Evolutionary conservation across 768 basidiomycete genomes (phyloP).

Genomic region (Thelephora aurantiotincta): DNA sequence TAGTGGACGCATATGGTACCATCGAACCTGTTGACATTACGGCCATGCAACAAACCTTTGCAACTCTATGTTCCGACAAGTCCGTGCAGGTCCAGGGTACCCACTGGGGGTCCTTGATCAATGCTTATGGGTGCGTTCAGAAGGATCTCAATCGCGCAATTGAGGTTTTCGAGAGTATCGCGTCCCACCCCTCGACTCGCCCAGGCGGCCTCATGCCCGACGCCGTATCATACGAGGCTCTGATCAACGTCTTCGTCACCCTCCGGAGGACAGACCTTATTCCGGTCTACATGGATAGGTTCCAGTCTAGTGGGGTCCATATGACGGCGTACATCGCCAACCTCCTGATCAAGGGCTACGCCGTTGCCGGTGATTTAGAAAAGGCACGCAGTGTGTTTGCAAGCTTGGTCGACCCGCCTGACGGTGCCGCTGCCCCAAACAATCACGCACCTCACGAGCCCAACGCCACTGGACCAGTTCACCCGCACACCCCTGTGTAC

Average conservation of each 20-base stretch:
- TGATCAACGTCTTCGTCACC: constrained; percentile 76
- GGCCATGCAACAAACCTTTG: constrained; percentile 61
- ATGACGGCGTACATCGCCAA: constrained; percentile 96
- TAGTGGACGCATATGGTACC: constrained; percentile 79
- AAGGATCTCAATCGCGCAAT: constrained; percentile 71
- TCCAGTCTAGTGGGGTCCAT: constrained; percentile 51
- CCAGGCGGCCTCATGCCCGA: constrained; percentile 37
- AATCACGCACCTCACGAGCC: constrained; percentile 68
- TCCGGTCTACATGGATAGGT: constrained; percentile 45
- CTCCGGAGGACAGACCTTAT: constrained; percentile 70
- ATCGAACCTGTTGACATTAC: constrained; percentile 69
- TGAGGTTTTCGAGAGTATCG: constrained; percentile 62
- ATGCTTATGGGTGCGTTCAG: constrained; percentile 70
- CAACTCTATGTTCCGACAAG: constrained; percentile 32
- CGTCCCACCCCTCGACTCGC: constrained; percentile 31
- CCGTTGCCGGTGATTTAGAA: constrained; percentile 55
- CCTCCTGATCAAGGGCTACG: constrained; percentile 58
- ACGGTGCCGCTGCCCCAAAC: constrained; percentile 75
- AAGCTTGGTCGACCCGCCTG: constrained; percentile 60
- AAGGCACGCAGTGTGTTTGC: constrained; percentile 72
- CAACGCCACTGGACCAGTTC: constrained; percentile 16
- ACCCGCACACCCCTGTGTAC: constrained; percentile 50
- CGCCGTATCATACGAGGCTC: constrained; percentile 77
- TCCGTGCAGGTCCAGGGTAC: constrained; percentile 37
- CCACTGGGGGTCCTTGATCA: constrained; percentile 80